phyloP scores from a whole-genome alignment of 192 early-diverging fungal species.

The Umbelopsis sp. region DNA sequence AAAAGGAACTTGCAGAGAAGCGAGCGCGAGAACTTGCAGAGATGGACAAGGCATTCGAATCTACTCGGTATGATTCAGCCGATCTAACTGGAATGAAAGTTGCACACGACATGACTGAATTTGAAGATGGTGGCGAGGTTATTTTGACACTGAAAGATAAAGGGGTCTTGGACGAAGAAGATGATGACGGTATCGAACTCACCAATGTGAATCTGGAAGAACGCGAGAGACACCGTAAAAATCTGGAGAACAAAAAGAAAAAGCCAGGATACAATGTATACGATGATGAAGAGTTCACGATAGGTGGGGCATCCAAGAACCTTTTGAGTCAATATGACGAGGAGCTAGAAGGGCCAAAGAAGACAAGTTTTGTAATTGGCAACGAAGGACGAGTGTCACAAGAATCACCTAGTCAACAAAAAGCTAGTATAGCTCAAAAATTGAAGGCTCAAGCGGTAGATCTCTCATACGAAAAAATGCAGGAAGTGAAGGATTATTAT shows the following conservation, averaged over 20 bases:
- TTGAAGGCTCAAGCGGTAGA: conserved; percentile 52
- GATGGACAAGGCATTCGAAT: conserved; percentile 40
- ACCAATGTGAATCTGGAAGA: conserved; percentile 72
- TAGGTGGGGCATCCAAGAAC: conserved; percentile 50
- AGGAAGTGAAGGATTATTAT: conserved; percentile 86
- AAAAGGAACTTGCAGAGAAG: conserved; percentile 47
- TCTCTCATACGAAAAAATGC: conserved; percentile 57
- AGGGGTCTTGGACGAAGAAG: conserved; percentile 58
- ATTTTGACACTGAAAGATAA: conserved; percentile 89
- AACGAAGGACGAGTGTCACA: conserved; percentile 48
- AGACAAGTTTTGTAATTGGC: conserved; percentile 55
- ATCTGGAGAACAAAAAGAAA: conserved; percentile 74
- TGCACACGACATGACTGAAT: conserved; percentile 68
- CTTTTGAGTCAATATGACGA: conserved; percentile 83
- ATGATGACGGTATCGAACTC: conserved; percentile 75
- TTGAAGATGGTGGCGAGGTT: conserved; percentile 68
- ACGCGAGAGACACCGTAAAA: conserved; percentile 64
- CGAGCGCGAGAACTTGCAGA: conserved; percentile 43
- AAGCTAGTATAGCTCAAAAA: conserved; percentile 41
- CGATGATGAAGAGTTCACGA: conserved; percentile 71
- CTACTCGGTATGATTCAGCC: conserved; percentile 32
- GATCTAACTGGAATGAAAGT: conserved; percentile 78
- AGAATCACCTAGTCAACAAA: conserved; percentile 22
- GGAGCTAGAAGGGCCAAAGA: conserved; percentile 48
- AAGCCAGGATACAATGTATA: conserved; percentile 68